Evolutionary conservation across 495 filamentous ascomycete genomes (phyloP).

Genomic region (Cladorrhinum samala): DNA sequence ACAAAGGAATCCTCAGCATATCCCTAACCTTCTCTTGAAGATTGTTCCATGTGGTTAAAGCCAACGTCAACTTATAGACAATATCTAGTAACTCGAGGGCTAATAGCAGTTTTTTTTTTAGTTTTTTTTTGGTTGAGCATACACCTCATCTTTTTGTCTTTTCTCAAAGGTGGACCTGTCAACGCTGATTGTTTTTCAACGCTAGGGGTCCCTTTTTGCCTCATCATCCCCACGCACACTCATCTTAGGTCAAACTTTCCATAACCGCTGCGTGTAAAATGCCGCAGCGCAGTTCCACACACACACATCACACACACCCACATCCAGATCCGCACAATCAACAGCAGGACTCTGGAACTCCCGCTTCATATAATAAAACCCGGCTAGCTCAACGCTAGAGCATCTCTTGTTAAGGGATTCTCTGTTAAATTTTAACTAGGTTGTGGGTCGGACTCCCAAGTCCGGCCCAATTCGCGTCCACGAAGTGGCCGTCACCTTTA

Average conservation of each 20-base stretch:
- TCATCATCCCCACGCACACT: no score
- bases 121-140: background rate
- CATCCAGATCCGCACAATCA: background rate
- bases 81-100: no score
- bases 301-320: background rate
- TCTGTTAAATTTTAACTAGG: conserved; percentile 3
- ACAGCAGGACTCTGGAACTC: no score
- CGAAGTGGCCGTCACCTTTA: background rate
- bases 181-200: no score
- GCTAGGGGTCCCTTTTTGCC: no score
- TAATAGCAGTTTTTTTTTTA: background rate
- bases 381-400: conserved; percentile 74
- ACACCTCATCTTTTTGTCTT: background rate
- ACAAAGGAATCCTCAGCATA: no score
- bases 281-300: background rate
- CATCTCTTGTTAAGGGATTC: conserved; percentile 50
- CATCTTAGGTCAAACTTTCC: background rate
- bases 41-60: no score
- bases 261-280: background rate
- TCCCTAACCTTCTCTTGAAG: no score
- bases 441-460: conserved; percentile 6
- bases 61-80: no score
- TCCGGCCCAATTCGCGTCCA: conserved; percentile 6
- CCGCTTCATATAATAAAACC: no score
- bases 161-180: no score